Base-by-base conservation (phyloP, 352 stramenopile genomes). In the Globisporangium cylindrosporum region DNA sequence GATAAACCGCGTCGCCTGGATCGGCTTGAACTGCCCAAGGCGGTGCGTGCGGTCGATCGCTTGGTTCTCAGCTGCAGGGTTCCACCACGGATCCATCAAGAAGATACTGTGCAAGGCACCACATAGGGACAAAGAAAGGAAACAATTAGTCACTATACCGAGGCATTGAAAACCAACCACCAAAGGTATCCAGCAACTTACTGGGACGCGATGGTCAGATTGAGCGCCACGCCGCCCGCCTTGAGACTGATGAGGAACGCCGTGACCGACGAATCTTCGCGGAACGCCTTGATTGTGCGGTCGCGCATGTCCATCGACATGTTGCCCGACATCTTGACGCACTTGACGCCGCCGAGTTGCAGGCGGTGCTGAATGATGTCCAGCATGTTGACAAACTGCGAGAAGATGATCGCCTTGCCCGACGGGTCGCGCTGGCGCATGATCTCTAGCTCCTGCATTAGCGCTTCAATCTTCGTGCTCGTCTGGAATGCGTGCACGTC, bases 331-430 rank as follows among this genome's bases (percentile, higher is more conserved):
- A 98, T 71, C 70, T 98, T 98, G 24, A 97, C 90, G 62, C 88
- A 97, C 36, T 93, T 89, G 58, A 98, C 78, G 36, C 86, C 88
- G 10, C 86, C 93, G 25, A 94, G 74, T 10, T 97, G 88, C 48
- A 99, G 78, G 10, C 97, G 90, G 80, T 98, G 98, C 64, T 99
- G 89, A 69, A 99, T 96, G 15, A 99, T 89, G 76, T 99, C 97
- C 3, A 99, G 88, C 97, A 99, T 99, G 68, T 99, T 99, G 24
- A 99, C 97, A 80, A 99, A 99, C 75, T 98, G 88, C 4, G 91
- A 98, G 68, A 99, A 99, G 10, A 99, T 95, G 57, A 99, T 98
- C 1, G 97, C 97, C 81, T 99, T 99, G 56, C 91, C 95, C 1
- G 94, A 97, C 12, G 93, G 93, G 72, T 98, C 97, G 0, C 84